Evolutionary conservation across 2,329 filamentous ascomycete genomes (phyloP).

Genomic region (Didymellaceae sp.): DNA sequence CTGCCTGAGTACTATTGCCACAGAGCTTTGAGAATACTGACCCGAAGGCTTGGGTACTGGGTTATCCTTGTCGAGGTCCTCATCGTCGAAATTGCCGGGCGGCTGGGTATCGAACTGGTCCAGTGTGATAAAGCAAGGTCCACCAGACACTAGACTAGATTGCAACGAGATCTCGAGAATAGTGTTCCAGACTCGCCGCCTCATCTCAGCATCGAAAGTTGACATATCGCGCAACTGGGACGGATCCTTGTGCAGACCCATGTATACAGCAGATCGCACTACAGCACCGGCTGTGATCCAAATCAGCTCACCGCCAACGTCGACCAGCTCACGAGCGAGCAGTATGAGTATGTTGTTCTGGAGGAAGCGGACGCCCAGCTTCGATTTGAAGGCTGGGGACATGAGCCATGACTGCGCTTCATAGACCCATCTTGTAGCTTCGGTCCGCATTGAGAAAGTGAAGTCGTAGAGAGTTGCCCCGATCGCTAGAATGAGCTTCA

Average conservation of each 20-base stretch:
- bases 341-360: constrained; percentile 54
- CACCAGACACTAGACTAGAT: constrained; percentile 46
- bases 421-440: constrained; percentile 63
- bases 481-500: constrained; percentile 66
- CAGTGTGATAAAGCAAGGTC: constrained; percentile 43
- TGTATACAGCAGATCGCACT: constrained; percentile 48
- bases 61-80: constrained; percentile 42
- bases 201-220: constrained; percentile 36
- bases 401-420: constrained; percentile 64
- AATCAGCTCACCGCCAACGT: constrained; percentile 44
- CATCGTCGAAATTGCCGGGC: constrained; percentile 51
- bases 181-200: constrained; percentile 42
- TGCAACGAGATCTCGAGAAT: constrained; percentile 49
- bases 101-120: constrained; percentile 48
- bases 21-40: constrained; percentile 45
- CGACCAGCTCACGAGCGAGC: constrained; percentile 46
- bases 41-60: constrained; percentile 35
- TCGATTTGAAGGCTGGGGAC: constrained; percentile 60
- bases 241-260: constrained; percentile 53
- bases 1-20: constrained; percentile 46
- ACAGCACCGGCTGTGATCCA: constrained; percentile 50
- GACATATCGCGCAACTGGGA: constrained; percentile 34
- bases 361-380: constrained; percentile 58
- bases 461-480: constrained; percentile 61
- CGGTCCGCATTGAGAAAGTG: constrained; percentile 56